Base-by-base conservation (phyloP, 2,329 filamentous ascomycete genomes). In the Pseudocercospora musae region DNA sequence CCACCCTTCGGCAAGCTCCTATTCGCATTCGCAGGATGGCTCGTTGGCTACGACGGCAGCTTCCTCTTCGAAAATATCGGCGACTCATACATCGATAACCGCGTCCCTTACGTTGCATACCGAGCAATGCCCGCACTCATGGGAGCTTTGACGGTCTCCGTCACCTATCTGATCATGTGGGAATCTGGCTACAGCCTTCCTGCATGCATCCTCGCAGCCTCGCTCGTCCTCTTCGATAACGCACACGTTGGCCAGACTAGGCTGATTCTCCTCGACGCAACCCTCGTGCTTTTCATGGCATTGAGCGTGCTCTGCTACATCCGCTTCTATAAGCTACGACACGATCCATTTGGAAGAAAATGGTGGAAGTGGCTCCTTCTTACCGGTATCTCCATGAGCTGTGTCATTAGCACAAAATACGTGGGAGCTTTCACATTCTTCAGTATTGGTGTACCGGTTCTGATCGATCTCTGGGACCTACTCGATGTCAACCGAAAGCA, bases 311-410 rank as follows among this genome's bases (percentile, higher is more conserved):
- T 97, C 60, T 92, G 86, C 82, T 99, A 99, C 78, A 89, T 99
- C 78, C 92, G 93, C 70, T 99, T 98, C 80, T 98, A 98, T 83
- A 99, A 98, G 84, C 82, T 94, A 69, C 87, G 95, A 70, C 93
- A 98, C 72, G 84, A 88, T 68, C 85, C 95, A 2, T 99, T 99
- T 76, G 87, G 90, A 63, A 87, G 92, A 65, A 98, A 99, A 80
- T 99, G 95, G 95, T 99, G 95, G 95, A 99, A 99, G 79, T 99
- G 95, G 95, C 85, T 99, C 63, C 87, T 99, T 66, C 79, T 98
- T 71, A 99, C 95, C 7, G 95, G 95, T 63, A 94, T 99, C 75
- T 89, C 89, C 64, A 85, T 99, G 75, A 97, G 93, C 75, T 98
- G 94, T 76, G 95, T 97, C 75, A 98, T 99, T 72, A 98, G 95